Conservation (phyloP, 148 eudicot species). For the Bassia scoparia region DNA sequence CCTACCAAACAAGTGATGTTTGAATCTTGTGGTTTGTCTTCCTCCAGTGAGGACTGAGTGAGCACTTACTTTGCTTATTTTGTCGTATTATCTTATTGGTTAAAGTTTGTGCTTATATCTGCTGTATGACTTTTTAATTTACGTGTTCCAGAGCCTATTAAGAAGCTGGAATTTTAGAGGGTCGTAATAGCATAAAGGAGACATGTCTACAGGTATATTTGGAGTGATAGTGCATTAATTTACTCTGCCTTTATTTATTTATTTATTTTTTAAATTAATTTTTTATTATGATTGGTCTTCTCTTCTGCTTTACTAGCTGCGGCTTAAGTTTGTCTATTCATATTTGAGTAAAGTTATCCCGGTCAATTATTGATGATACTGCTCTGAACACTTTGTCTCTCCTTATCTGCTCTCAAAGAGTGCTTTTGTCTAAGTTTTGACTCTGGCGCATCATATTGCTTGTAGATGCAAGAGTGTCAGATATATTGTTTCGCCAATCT, state of each 20-base stretch:
- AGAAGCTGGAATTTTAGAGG: constrained; percentile 99
- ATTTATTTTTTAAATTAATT: too few relatives aligned
- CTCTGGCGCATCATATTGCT: not conserved
- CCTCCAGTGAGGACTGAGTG: constrained; percentile 98
- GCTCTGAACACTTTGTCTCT: constrained; percentile 1
- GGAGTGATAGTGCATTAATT: not conserved
- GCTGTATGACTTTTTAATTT: not conserved
- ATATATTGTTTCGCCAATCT: not conserved
- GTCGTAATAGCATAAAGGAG: constrained; percentile 96
- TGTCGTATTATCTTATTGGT: not conserved
- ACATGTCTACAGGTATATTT: constrained; percentile 84
- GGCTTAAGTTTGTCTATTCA: not conserved
- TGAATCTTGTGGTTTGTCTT: constrained; percentile 97
- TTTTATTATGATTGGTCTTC: not conserved
- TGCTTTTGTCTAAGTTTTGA: not conserved
- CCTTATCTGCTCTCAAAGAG: not conserved
- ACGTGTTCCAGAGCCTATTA: constrained; percentile 76
- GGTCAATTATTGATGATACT: not conserved
- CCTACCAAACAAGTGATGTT: constrained; percentile 94
- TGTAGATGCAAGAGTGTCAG: not conserved
- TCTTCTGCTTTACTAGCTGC: not conserved
- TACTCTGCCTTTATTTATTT: too few relatives aligned
- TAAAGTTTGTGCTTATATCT: constrained; percentile 3
- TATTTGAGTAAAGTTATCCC: not conserved
- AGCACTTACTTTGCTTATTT: constrained; percentile 26